Evolutionary conservation across 306 rosid species (phyloP), one percentile per base, ranked within the genome.

Genomic region (Bauhinia variegata): DNA sequence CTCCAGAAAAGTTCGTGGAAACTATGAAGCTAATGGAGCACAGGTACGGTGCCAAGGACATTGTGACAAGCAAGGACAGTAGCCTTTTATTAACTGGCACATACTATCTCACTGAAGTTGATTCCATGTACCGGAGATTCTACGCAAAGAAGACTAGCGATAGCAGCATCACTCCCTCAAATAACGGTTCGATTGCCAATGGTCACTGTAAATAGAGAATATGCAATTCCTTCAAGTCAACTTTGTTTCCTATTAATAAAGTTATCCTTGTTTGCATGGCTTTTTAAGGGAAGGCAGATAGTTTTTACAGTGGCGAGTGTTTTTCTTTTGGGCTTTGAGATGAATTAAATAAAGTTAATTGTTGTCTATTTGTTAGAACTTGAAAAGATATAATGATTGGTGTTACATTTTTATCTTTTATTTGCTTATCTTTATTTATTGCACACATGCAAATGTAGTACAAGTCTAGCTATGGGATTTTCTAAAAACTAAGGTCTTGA

Each of bases 71-170:
- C 91, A 82, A 88, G 84, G 99, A 95, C 72, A 56, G 7, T 52
- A 82, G 86, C 83, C 91, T 86, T 70, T 80, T 95, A 69, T 28
- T 84, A 41, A 76, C 91, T 36, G 99, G 97, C 77, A 88, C 97
- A 15, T 95, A 78, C 92, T 95, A 95, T 79, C 99, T 95, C 62
- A 95, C 99, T 0, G 91, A 95, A 79, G 99, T 95, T 2, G 99
- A 95, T 65, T 75, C 91, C 67, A 77, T 75, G 83, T 95, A 95
- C 42, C 80, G 99, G 65, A 85, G 99, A 75, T 95, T 88, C 90
- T 95, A 95, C 17, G 70, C 71, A 53, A 72, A 76, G 78, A 95
- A 90, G 74, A 65, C 73, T 13, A 60, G 54, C 1, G 72, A 73
- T 43, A 63, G 49, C 71, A 23, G 49, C 46, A 37, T 30, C 65